phyloP scores from a whole-genome alignment of 2,329 filamentous ascomycete genomes.

The Fusarium graminum region DNA sequence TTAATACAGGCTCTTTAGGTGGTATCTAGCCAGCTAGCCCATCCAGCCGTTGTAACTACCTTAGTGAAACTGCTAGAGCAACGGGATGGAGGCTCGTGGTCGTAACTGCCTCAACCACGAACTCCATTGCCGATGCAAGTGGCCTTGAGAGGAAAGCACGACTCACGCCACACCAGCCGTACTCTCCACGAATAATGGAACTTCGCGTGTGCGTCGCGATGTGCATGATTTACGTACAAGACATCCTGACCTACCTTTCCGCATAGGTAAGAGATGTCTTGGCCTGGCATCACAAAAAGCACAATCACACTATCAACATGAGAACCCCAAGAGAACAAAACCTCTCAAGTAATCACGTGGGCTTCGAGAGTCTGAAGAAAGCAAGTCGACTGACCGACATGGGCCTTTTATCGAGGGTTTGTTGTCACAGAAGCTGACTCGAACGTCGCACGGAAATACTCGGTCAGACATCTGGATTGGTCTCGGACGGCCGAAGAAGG shows the following conservation, averaged over 20 bases:
- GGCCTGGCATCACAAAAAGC: conserved; percentile 19
- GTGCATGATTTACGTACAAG: conserved; percentile 1
- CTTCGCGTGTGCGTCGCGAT: conserved; percentile 9
- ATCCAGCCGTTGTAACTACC: neutral
- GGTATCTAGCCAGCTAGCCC: conserved; percentile 1
- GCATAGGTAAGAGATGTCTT: conserved; percentile 14
- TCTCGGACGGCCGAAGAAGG: conserved; percentile 30
- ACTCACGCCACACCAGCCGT: conserved; percentile 14
- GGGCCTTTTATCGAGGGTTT: conserved; percentile 18
- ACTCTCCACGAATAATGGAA: conserved; percentile 5
- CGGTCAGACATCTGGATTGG: conserved; percentile 15
- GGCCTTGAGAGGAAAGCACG: conserved; percentile 25
- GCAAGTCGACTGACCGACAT: conserved; percentile 15
- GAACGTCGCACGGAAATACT: conserved; percentile 32
- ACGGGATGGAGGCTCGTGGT: conserved; percentile 16
- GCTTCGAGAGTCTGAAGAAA: conserved; percentile 28
- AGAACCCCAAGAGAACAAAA: conserved; percentile 9
- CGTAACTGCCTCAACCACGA: conserved; percentile 22
- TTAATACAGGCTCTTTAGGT: conserved; percentile 1
- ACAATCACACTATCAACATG: conserved; percentile 29
- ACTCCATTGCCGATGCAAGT: conserved; percentile 33
- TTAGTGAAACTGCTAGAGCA: conserved; percentile 5
- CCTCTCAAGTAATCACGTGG: conserved; percentile 46
- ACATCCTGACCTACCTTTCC: neutral
- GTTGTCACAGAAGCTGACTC: conserved; percentile 22